Base-by-base conservation (phyloP, 2,329 filamentous ascomycete species). In the Furcasterigmium furcatum region DNA sequence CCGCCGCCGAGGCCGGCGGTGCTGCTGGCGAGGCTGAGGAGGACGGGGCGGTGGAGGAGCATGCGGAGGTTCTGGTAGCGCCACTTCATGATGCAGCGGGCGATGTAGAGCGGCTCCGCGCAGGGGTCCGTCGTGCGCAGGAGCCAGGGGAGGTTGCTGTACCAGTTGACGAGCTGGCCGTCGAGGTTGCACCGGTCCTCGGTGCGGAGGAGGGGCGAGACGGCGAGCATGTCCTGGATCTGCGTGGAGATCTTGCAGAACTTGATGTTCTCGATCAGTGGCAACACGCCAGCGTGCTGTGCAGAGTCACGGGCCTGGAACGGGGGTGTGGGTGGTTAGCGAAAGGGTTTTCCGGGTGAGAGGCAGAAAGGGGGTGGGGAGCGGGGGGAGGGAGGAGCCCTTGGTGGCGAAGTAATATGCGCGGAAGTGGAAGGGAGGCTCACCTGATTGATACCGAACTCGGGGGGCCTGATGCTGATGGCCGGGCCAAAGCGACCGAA, bases 171-270 rank as follows among this genome's bases (percentile, higher is more conserved):
- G 1, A 91, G 74, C 55, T 88, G 82, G 3, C 70, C 70, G 56
- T 91, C 87, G 18, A 89, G 74, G 45, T 73, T 74, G 46, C 77
- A 74, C 18, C 87, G 81, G 57, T 91, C 85, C 24, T 83, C 76
- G 24, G 77, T 71, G n/a, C 77, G 76, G 3, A 89, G 74, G 2
- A 88, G 70, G 1, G 87, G 85, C 2, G 81, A 79, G 44, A 85
- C 80, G 14, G 86, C 85, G 3, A 92, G 74, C 43, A 82, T 77
- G 56, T 92, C 87, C 60, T 92, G 88, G 46, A 91, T 86, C 49
- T 82, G 79, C 0, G 87, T 89, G 18, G 86, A 84, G 48, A 92
- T 87, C 61, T 86, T 87, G 67, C 86, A 89, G 64, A 91, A 91
- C 42, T 84, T 82, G 51, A 88, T 85, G 60, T 88, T 89, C 63